Base-by-base conservation (phyloP, 495 filamentous ascomycete species). In the Talaromyces liani region DNA sequence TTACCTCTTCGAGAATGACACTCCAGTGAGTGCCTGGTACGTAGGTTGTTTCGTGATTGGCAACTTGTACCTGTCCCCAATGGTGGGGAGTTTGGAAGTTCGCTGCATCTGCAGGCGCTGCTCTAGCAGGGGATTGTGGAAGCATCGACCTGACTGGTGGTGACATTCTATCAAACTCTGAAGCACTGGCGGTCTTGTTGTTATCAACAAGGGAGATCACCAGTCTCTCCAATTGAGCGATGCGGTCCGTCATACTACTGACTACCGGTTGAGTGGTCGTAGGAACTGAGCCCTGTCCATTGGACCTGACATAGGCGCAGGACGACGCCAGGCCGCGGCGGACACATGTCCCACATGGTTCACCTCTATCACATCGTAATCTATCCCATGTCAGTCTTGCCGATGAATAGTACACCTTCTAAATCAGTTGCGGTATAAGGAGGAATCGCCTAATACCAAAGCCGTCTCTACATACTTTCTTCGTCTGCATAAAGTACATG, bases 11-110 rank as follows among this genome's bases (percentile, higher is more conserved):
- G 7, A 73, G 62, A 54, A 75, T 71, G 8, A 68, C 66, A 24
- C 61, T 66, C 73, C 73, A 73, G 29, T 73, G 72, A 10, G 69
- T 66, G 10, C 65, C 62, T 10, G 65, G 69, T 31, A 72, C 64
- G 45, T 70, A 74, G 31, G 60, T 71, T 0, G 68, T 63, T 25
- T 63, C 63, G 29, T 54, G 62, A 27, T 51, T 65, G 55, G 47
- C 65, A 31, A 29, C 53, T 62, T 63, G 45, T 60, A 63, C 63
- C 10, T 64, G 61, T 6, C 65, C 64, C 39, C 47, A 64, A 62
- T 33, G 58, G 16, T n/a, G 45, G 18, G n/a, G 18, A 58, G n/a
- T 59, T 14, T 69, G 63, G n/a, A 24, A 41, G 61, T 3, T 41
- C 24, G 33, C n/a, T 51, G n/a, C 24, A 12, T 14, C 45, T 1